These are phyloP conservation scores for Leucogyrophana mollusca DNA, from an alignment of 768 basidiomycete genomes.

Conservation along the genomic window DNA sequence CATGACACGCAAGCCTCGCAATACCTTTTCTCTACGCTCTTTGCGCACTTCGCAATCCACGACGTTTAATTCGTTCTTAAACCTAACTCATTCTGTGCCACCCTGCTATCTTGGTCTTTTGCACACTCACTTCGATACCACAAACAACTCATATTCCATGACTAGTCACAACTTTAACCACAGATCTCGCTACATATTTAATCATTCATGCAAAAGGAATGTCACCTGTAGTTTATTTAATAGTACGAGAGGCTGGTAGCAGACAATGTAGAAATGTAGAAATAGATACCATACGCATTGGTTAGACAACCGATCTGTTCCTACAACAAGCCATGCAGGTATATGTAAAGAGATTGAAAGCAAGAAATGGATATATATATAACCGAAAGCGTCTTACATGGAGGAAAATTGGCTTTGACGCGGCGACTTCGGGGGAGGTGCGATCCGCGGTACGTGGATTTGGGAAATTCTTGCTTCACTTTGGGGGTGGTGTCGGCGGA, in stretches of 20 bases:
- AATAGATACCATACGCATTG: too few relatives aligned
- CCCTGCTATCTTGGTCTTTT: too few relatives aligned
- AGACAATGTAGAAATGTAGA: too few relatives aligned
- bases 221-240: too few relatives aligned
- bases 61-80: slow-evolving; percentile 19
- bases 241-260: too few relatives aligned
- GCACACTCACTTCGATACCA: too few relatives aligned
- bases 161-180: too few relatives aligned
- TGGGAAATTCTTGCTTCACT: slow-evolving; percentile 24
- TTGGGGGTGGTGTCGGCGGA: slow-evolving; percentile 46
- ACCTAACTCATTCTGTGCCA: background rate
- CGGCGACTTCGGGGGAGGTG: background rate
- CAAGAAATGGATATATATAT: background rate
- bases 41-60: slow-evolving; percentile 62
- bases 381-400: background rate
- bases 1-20: slow-evolving; percentile 87
- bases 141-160: too few relatives aligned
- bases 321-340: background rate
- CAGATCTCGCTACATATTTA: too few relatives aligned
- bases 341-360: background rate
- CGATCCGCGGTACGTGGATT: background rate
- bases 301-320: too few relatives aligned
- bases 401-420: background rate
- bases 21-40: slow-evolving; percentile 91
- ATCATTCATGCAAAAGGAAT: too few relatives aligned